These are phyloP conservation scores for Noccaea bulbosa DNA, from an alignment of 345 rosid species.

Conservation along the genomic window DNA sequence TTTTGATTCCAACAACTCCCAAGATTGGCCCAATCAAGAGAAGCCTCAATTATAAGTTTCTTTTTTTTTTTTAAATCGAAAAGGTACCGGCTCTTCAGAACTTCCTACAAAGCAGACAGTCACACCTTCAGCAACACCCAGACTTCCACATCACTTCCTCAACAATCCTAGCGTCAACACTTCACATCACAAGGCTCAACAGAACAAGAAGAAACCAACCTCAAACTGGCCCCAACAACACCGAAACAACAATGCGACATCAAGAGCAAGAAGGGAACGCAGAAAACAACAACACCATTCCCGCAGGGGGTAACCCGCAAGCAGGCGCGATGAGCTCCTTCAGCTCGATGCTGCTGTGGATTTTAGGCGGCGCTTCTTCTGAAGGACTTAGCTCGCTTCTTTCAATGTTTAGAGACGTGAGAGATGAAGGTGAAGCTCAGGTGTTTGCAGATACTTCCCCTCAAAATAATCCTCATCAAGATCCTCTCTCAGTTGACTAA, in stretches of 20 bases:
- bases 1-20: neutral
- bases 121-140: slow-evolving; percentile 87
- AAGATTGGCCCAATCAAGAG: neutral
- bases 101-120: slow-evolving; percentile 74
- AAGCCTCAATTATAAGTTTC: neutral
- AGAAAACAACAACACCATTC: slow-evolving; percentile 47
- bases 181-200: slow-evolving; percentile 90
- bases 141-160: slow-evolving; percentile 96
- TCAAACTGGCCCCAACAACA: slow-evolving; percentile 53
- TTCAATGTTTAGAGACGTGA: slow-evolving; percentile 87
- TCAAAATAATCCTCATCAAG: slow-evolving; percentile 36
- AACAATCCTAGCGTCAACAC: slow-evolving; percentile 89
- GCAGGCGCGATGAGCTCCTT: slow-evolving; percentile 81
- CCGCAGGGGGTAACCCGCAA: slow-evolving; percentile 55
- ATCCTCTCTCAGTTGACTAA: slow-evolving; percentile 37
- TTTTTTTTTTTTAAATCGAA: neutral
- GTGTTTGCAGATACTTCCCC: slow-evolving; percentile 38
- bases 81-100: slow-evolving; percentile 96
- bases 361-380: slow-evolving; percentile 92
- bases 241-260: slow-evolving; percentile 57
- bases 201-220: slow-evolving; percentile 61
- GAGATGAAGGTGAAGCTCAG: slow-evolving; percentile 80
- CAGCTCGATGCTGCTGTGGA: slow-evolving; percentile 85
- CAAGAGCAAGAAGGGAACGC: slow-evolving; percentile 46
- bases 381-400: slow-evolving; percentile 84